Percentiles rank a stretch among this genome's conserved stretches.
phyloP scores from a whole-genome alignment of 768 basidiomycete genomes.

The Steccherinum ochraceum region DNA sequence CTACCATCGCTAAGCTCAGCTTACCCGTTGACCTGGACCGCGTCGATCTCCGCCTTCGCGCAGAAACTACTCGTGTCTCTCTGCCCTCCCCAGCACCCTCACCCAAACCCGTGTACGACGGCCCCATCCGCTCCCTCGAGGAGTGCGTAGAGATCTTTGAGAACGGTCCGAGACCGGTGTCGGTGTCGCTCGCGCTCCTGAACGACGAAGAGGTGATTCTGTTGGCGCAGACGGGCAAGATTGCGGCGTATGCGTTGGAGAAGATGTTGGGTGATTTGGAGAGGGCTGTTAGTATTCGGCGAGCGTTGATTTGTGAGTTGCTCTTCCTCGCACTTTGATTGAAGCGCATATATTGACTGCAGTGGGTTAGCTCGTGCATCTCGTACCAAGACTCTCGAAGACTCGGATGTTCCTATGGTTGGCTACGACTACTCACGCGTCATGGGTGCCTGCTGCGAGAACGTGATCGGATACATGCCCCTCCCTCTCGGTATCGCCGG shows the following conservation, averaged over 20 bases:
- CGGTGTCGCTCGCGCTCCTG: constrained; percentile 51
- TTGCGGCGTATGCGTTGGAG: constrained; percentile 92
- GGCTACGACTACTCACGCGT: constrained; percentile 93
- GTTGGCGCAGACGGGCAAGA: constrained; percentile 85
- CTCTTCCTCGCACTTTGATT: neutral
- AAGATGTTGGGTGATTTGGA: constrained; percentile 88
- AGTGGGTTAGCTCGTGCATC: constrained; percentile 71
- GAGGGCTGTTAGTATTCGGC: constrained; percentile 78
- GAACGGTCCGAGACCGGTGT: constrained; percentile 58
- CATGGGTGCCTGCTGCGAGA: constrained; percentile 96
- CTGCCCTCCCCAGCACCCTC: neutral
- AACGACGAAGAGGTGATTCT: constrained; percentile 91
- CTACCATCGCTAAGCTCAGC: constrained; percentile 16
- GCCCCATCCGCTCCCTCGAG: constrained; percentile 50
- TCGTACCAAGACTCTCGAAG: constrained; percentile 75
- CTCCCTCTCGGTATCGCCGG: constrained; percentile 95
- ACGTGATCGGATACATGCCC: constrained; percentile 96
- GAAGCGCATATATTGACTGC: neutral
- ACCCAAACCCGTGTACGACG: neutral
- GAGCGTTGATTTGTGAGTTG: constrained; percentile 84
- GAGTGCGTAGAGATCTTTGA: constrained; percentile 80
- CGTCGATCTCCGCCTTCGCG: constrained; percentile 35
- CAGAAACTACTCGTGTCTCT: constrained; percentile 9
- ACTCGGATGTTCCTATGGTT: constrained; percentile 72
- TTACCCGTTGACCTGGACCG: constrained; percentile 48